phyloP scores from a whole-genome alignment of 257 asterid species.

The Paraleonurus japonicus region DNA sequence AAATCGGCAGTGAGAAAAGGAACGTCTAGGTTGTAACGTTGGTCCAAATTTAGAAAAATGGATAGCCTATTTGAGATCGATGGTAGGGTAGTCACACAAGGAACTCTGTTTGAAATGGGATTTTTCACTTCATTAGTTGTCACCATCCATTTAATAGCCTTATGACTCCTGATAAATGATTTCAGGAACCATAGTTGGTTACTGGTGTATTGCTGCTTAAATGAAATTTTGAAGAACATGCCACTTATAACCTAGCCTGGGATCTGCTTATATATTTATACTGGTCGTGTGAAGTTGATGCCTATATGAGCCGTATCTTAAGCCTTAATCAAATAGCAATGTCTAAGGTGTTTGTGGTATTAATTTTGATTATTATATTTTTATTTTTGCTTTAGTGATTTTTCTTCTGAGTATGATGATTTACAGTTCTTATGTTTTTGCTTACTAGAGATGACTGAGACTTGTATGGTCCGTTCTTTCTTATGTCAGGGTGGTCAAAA shows the following conservation, averaged over 20 bases:
- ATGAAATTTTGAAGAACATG: constrained; percentile 8
- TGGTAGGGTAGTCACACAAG: not conserved
- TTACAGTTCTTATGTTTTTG: constrained; percentile 2
- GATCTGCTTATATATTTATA: not conserved
- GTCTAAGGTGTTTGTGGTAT: not conserved
- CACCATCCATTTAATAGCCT: constrained; percentile 5
- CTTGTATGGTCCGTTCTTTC: constrained; percentile 29
- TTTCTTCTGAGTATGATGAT: constrained; percentile 16
- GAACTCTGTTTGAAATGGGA: not conserved
- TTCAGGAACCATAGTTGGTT: constrained; percentile 17
- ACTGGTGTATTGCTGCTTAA: not conserved
- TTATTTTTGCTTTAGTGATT: not conserved
- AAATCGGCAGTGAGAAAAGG: not conserved
- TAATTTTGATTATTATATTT: not conserved
- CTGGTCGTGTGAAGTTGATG: constrained; percentile 2
- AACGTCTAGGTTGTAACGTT: not conserved
- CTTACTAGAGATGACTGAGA: constrained; percentile 21
- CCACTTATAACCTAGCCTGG: not conserved
- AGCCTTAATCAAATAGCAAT: constrained; percentile 10
- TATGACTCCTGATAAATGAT: not conserved
- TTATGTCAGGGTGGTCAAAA: constrained; percentile 51
- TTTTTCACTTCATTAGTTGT: constrained; percentile 7
- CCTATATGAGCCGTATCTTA: not conserved
- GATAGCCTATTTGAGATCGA: not conserved
- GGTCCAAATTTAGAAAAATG: too few relatives aligned